A percentile compares a stretch with the other conserved stretches of the same genome.
Evolutionary conservation across 73 alveolate species (phyloP).

Genomic region (Breviolum minutum): DNA sequence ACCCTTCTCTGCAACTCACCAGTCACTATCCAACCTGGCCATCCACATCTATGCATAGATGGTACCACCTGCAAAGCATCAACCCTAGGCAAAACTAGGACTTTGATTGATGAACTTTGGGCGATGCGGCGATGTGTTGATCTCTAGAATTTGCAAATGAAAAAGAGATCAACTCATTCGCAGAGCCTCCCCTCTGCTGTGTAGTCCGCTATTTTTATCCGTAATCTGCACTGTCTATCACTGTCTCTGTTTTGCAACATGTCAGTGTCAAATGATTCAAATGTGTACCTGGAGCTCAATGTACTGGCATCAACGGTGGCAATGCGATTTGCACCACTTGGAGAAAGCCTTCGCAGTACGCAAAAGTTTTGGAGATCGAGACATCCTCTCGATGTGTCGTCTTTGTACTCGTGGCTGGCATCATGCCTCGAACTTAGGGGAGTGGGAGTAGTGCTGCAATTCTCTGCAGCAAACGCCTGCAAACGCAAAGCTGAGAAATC

Average conservation of each 20-base stretch:
- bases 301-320: constrained; percentile 48
- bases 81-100: background rate
- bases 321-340: constrained; percentile 9
- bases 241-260: background rate
- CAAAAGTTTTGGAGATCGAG: too few species aligned
- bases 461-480: constrained; percentile 28
- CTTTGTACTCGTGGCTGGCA: background rate
- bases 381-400: too few species aligned
- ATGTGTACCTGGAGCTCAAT: background rate
- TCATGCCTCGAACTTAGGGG: constrained; percentile 2
- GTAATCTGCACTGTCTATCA: background rate
- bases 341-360: background rate
- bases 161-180: too few species aligned
- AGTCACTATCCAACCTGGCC: background rate
- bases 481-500: too few species aligned
- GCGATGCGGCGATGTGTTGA: too few species aligned
- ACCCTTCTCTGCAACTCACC: too few species aligned
- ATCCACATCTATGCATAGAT: constrained; percentile 33
- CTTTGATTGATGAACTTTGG: too few species aligned
- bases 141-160: too few species aligned
- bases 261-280: background rate
- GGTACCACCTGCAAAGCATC: constrained; percentile 14
- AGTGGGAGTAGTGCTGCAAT: constrained; percentile 7
- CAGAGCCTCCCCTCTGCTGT: too few species aligned
- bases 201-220: too few species aligned